A percentile compares a stretch with the other conserved stretches of the same genome.
Evolutionary conservation across 1,284 basidiomycete species (phyloP).

Genomic region (Anthracocystis setariae): DNA sequence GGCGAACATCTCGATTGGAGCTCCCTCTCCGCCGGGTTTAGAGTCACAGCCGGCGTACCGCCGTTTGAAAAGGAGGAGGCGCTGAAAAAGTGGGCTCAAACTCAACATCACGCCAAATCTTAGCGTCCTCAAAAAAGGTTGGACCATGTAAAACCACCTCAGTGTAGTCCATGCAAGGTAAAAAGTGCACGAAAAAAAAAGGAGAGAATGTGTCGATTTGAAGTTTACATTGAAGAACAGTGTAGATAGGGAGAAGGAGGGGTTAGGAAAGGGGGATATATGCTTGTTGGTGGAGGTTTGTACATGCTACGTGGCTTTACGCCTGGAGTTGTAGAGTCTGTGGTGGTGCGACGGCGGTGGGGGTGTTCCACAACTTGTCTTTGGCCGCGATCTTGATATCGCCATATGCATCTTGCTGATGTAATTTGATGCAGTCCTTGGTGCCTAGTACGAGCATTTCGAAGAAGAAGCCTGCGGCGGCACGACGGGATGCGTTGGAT

Average conservation of each 20-base stretch:
- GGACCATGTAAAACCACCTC: too few species aligned
- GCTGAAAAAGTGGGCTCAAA: slow-evolving; percentile 47
- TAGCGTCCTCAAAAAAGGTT: too few species aligned
- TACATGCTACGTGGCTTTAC: too few species aligned
- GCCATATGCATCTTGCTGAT: slow-evolving; percentile 77
- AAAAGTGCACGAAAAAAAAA: slow-evolving; percentile 4
- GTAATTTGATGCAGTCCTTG: slow-evolving; percentile 84
- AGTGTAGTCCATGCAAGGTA: not conserved
- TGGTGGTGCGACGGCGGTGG: slow-evolving; percentile 10
- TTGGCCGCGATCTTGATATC: slow-evolving; percentile 87
- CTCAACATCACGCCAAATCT: slow-evolving; percentile 5
- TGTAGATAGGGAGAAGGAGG: not conserved
- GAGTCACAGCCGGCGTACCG: slow-evolving; percentile 77
- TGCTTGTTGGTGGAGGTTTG: too few species aligned
- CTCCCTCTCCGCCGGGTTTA: slow-evolving; percentile 75
- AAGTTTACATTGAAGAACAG: not conserved
- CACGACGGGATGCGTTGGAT: slow-evolving; percentile 84
- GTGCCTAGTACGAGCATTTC: slow-evolving; percentile 93
- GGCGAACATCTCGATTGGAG: slow-evolving; percentile 76
- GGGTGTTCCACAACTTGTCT: slow-evolving; percentile 74
- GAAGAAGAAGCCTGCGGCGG: slow-evolving; percentile 95
- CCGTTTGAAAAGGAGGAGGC: slow-evolving; percentile 70
- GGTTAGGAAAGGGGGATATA: too few species aligned
- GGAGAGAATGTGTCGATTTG: slow-evolving; percentile 13
- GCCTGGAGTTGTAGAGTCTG: too few species aligned